Evolutionary conservation across 2,329 filamentous ascomycete genomes (phyloP), one percentile per base, ranked within the genome.

Genomic region (Neurospora sp.): DNA sequence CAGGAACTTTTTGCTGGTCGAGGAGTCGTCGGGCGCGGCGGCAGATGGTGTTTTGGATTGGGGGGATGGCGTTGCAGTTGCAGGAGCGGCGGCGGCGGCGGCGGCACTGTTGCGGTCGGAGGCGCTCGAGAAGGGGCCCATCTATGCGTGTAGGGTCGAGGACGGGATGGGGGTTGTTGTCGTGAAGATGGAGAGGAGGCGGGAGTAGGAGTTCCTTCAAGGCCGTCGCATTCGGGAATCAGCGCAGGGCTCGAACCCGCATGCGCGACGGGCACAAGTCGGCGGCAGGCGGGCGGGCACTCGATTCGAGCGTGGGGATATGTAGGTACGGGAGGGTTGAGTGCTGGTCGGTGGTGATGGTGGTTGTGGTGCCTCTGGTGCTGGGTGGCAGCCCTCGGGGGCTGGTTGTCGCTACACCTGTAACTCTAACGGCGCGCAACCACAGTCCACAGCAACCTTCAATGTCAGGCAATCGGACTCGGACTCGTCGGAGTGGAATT

Each of bases 1-100:
- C 74, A 88, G 80, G 73, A 89, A 81, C 66, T 82, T 84, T 69
- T 80, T 78, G 70, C 79, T 79, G 66, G 81, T 76, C 71, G 80
- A 79, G 74, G 78, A 76, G 75, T 81, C 80, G 77, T 81, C 79
- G 43, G 66, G 19, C 66, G 78, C 73, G 76, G 78, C 75, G 72
- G 78, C 76, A 73, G 80, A 70, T 46, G 69, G 40, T 68, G 71
- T 40, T 68, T 38, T 68, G 33, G 70, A 69, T 40, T 68, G 67
- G 33, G 70, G 62, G 2, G 67, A 67, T 67, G 69, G 67, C 11
- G 68, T 38, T 43, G 69, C 66, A 67, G 72, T 67, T 68, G 74
- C 70, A 67, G 73, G 68, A 67, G 68, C 68, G 66, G 73, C 75
- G 77, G 79, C 75, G 74, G 78, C 77, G 74, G 78, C 77, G 76